phyloP scores from a whole-genome alignment of 2,329 filamentous ascomycete species.

The Aureobasidium sp. region DNA sequence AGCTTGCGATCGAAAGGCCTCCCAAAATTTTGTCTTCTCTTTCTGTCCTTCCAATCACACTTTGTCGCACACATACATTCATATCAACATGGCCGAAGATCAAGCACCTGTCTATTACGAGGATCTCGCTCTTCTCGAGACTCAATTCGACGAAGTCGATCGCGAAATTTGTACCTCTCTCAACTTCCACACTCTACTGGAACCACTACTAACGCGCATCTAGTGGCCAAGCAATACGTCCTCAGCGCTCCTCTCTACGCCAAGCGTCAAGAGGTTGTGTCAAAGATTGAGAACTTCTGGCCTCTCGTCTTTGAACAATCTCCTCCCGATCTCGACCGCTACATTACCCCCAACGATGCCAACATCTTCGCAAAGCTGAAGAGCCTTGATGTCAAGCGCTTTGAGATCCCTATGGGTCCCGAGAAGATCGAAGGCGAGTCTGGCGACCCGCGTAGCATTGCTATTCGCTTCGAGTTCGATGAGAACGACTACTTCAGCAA shows the following conservation, averaged over 20 bases:
- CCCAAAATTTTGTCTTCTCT: not conserved
- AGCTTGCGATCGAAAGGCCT: not conserved
- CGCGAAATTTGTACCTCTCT: constrained; percentile 66
- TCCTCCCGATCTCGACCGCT: constrained; percentile 78
- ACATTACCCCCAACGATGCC: constrained; percentile 75
- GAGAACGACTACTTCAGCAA: constrained; percentile 80
- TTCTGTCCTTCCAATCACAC: not conserved
- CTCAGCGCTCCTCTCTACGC: constrained; percentile 66
- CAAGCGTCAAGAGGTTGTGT: constrained; percentile 64
- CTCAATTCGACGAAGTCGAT: constrained; percentile 77
- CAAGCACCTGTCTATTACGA: constrained; percentile 54
- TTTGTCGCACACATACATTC: not conserved
- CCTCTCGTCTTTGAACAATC: constrained; percentile 84
- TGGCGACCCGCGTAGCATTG: constrained; percentile 74
- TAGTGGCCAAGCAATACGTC: constrained; percentile 67
- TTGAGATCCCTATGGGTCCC: constrained; percentile 58
- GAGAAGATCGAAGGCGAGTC: constrained; percentile 35
- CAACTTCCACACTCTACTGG: not conserved
- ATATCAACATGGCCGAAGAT: constrained; percentile 11
- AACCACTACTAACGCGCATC: constrained; percentile 16
- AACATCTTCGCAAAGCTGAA: constrained; percentile 64
- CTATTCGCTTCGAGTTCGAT: constrained; percentile 69
- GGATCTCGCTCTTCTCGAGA: constrained; percentile 71
- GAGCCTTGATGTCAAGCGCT: constrained; percentile 66
- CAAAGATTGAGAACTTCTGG: constrained; percentile 85